Percentiles rank a stretch among this genome's conserved stretches.
Conservation (phyloP, 257 asterid species). For the Penstemon barbatus region DNA sequence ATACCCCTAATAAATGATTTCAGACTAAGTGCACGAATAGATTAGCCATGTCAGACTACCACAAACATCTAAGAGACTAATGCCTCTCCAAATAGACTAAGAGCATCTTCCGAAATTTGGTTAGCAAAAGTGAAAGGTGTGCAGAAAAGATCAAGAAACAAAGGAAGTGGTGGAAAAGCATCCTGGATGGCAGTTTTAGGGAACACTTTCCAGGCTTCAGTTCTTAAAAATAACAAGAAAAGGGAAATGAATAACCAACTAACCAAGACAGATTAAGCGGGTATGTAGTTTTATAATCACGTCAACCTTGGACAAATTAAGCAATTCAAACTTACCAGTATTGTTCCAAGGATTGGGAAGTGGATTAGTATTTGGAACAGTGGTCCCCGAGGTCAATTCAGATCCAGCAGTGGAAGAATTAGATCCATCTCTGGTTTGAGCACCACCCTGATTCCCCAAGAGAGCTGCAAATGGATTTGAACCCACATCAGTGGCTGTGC, state of each 20-base stretch:
- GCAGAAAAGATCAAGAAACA: too few species aligned
- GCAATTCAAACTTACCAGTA: slow-evolving; percentile 38
- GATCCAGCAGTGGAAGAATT: slow-evolving; percentile 40
- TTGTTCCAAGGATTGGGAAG: slow-evolving; percentile 68
- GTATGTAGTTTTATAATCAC: too few species aligned
- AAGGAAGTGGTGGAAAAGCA: too few species aligned
- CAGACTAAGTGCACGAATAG: background rate
- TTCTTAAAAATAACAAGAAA: too few species aligned
- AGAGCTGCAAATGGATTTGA: slow-evolving; percentile 62
- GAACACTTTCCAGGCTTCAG: too few species aligned
- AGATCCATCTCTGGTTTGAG: slow-evolving; percentile 40
- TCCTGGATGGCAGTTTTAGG: too few species aligned
- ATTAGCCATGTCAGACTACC: background rate
- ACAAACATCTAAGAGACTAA: slow-evolving; percentile 18
- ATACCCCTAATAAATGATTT: background rate
- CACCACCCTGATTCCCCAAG: slow-evolving; percentile 47
- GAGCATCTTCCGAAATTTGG: background rate
- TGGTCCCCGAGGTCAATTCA: slow-evolving; percentile 36
- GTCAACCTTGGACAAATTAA: background rate
- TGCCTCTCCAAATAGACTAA: slow-evolving; percentile 5
- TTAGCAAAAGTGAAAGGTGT: too few species aligned
- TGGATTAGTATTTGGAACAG: slow-evolving; percentile 58
- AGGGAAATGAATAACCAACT: too few species aligned
- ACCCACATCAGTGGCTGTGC: slow-evolving; percentile 40
- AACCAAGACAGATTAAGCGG: too few species aligned